Conservation (phyloP, 768 basidiomycete species). For the Leccinum longicurvipes region DNA sequence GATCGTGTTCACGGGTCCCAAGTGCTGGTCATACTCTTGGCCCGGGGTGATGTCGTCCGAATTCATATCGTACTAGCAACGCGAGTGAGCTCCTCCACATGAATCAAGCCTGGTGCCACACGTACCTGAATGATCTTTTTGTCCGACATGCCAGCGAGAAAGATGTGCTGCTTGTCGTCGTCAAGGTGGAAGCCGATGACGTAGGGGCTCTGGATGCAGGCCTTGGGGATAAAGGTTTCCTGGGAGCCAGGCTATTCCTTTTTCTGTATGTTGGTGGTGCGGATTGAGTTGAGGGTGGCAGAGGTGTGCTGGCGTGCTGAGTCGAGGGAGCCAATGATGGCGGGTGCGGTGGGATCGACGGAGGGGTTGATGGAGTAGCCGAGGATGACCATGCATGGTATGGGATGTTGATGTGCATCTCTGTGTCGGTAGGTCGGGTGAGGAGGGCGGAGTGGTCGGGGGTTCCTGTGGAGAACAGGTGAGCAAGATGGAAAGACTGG, state of each 20-base stretch:
- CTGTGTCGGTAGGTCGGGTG: slow-evolving; percentile 92
- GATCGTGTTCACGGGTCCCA: slow-evolving; percentile 97
- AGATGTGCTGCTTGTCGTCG: slow-evolving; percentile 92
- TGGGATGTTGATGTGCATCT: slow-evolving; percentile 95
- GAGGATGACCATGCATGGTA: slow-evolving; percentile 89
- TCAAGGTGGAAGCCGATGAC: slow-evolving; percentile 96
- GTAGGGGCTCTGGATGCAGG: slow-evolving; percentile 94
- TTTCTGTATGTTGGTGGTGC: slow-evolving; percentile 56
- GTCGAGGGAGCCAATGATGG: slow-evolving; percentile 73
- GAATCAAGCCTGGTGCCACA: background rate
- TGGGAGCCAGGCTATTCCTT: slow-evolving; percentile 79
- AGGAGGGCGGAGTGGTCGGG: slow-evolving; percentile 74
- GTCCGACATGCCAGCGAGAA: slow-evolving; percentile 97
- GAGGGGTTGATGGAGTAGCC: slow-evolving; percentile 97
- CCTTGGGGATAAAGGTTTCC: slow-evolving; percentile 93
- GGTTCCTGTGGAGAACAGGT: slow-evolving; percentile 58
- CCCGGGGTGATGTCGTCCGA: slow-evolving; percentile 91
- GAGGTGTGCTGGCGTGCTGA: slow-evolving; percentile 71
- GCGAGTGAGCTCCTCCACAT: background rate
- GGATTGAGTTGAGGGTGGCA: slow-evolving; percentile 69
- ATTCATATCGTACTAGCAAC: slow-evolving; percentile 84
- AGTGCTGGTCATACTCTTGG: slow-evolving; percentile 99
- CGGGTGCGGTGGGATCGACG: slow-evolving; percentile 69
- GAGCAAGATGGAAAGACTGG: slow-evolving; percentile 1
- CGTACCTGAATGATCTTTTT: slow-evolving; percentile 97